A percentile compares a stretch with the other conserved stretches of the same genome.
phyloP scores from a whole-genome alignment of 495 filamentous ascomycete species.

The Xylaria intraflava region DNA sequence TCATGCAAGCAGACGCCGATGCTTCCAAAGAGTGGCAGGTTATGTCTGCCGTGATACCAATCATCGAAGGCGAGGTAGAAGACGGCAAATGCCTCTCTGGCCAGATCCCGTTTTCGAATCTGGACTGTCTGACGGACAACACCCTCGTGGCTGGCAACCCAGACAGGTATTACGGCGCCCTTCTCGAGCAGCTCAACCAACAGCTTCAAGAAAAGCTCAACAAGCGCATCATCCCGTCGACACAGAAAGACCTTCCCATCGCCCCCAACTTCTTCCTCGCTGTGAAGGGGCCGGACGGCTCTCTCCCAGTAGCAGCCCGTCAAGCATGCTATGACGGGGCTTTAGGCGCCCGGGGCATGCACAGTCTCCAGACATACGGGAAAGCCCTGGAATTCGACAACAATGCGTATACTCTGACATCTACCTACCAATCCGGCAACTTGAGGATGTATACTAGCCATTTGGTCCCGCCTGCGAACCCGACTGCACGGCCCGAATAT shows the following conservation, averaged over 20 bases:
- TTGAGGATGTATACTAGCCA: neutral
- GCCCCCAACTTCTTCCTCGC: too few relatives aligned
- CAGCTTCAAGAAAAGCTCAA: neutral
- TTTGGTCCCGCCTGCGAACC: neutral
- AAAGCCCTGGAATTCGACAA: neutral
- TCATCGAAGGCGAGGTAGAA: neutral
- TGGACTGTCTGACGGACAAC: neutral
- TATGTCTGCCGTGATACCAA: neutral
- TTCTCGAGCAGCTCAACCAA: neutral
- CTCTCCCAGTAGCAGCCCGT: neutral
- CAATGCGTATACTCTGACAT: neutral
- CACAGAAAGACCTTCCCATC: neutral
- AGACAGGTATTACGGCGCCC: neutral
- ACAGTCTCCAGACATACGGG: neutral
- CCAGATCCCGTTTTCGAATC: neutral
- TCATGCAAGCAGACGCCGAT: neutral
- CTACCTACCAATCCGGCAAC: neutral
- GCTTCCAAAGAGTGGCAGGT: neutral
- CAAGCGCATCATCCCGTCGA: neutral
- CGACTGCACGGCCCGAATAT: neutral
- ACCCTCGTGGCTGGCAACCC: neutral
- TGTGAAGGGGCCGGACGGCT: neutral
- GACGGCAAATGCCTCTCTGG: neutral
- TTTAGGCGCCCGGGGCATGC: neutral
- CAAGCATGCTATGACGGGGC: neutral